These are phyloP conservation scores for Pseudogymnoascus sp. DNA, from an alignment of 2,329 filamentous ascomycete species.

Conservation along the genomic window DNA sequence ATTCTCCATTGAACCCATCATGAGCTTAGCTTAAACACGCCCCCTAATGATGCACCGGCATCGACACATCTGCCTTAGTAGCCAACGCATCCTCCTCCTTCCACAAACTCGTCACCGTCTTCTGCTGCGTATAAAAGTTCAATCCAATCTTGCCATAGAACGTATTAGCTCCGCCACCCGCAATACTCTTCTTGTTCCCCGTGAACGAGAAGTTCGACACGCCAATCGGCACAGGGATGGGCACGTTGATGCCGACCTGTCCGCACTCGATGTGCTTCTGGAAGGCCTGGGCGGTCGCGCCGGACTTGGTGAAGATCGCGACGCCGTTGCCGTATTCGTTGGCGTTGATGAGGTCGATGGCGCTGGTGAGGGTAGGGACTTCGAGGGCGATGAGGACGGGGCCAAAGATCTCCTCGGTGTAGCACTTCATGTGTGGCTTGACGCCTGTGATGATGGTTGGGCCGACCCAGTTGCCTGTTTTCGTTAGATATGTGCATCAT, in stretches of 20 bases:
- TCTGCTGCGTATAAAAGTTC: slow-evolving; percentile 92
- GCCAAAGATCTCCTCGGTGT: slow-evolving; percentile 78
- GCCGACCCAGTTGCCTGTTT: slow-evolving; percentile 59
- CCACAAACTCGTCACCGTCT: slow-evolving; percentile 96
- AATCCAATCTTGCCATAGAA: slow-evolving; percentile 93
- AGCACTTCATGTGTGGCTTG: slow-evolving; percentile 73
- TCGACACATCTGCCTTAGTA: slow-evolving; percentile 77
- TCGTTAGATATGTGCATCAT: neutral
- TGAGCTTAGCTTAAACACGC: neutral
- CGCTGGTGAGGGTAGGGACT: slow-evolving; percentile 68
- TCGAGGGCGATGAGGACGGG: slow-evolving; percentile 77
- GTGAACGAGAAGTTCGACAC: slow-evolving; percentile 66
- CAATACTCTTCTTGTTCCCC: slow-evolving; percentile 80
- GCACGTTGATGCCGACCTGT: slow-evolving; percentile 79
- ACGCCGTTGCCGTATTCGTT: slow-evolving; percentile 85
- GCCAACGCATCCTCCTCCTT: slow-evolving; percentile 73
- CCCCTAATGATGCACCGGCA: slow-evolving; percentile 57
- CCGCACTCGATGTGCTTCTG: slow-evolving; percentile 74
- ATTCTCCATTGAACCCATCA: neutral
- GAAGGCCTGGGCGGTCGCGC: slow-evolving; percentile 69
- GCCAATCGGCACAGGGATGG: slow-evolving; percentile 52
- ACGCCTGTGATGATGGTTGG: slow-evolving; percentile 79
- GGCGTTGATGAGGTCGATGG: slow-evolving; percentile 70
- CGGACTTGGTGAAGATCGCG: slow-evolving; percentile 74
- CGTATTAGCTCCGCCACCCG: slow-evolving; percentile 82